phyloP scores from a whole-genome alignment of 2,329 filamentous ascomycete genomes.

The Aspergillus amoenus region DNA sequence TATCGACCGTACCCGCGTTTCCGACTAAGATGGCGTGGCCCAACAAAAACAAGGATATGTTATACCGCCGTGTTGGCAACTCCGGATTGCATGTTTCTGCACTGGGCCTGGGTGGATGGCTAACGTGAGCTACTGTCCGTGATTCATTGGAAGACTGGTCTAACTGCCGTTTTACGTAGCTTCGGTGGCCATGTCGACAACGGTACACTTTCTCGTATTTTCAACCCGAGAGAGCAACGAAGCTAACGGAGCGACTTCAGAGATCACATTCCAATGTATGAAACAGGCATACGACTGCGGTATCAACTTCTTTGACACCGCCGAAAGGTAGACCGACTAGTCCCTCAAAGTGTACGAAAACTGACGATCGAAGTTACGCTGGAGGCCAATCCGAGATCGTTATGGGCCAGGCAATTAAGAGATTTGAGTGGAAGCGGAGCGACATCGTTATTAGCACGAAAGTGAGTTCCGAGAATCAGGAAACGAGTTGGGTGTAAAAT shows the following conservation, averaged over 20 bases:
- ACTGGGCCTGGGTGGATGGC: constrained; percentile 60
- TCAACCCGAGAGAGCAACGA: too few species aligned
- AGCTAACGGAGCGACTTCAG: constrained; percentile 6
- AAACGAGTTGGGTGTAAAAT: neutral
- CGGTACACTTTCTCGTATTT: neutral
- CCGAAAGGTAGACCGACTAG: constrained; percentile 44
- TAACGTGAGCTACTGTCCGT: constrained; percentile 22
- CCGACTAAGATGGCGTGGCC: constrained; percentile 20
- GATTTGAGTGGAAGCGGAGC: constrained; percentile 58
- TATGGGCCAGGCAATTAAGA: constrained; percentile 57
- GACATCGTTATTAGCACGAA: constrained; percentile 45
- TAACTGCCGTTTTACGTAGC: neutral
- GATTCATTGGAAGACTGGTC: neutral
- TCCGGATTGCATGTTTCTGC: constrained; percentile 72
- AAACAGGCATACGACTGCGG: constrained; percentile 57
- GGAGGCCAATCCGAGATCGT: constrained; percentile 54
- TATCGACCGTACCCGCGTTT: neutral
- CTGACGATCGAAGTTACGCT: constrained; percentile 32
- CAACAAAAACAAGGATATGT: constrained; percentile 52
- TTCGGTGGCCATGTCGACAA: constrained; percentile 8
- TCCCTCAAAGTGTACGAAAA: neutral
- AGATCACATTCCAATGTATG: constrained; percentile 37
- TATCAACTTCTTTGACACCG: constrained; percentile 60
- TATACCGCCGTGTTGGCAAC: constrained; percentile 68
- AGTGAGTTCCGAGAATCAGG: constrained; percentile 10